Conservation (phyloP, 257 asterid genomes). For the Asclepias syriaca region DNA sequence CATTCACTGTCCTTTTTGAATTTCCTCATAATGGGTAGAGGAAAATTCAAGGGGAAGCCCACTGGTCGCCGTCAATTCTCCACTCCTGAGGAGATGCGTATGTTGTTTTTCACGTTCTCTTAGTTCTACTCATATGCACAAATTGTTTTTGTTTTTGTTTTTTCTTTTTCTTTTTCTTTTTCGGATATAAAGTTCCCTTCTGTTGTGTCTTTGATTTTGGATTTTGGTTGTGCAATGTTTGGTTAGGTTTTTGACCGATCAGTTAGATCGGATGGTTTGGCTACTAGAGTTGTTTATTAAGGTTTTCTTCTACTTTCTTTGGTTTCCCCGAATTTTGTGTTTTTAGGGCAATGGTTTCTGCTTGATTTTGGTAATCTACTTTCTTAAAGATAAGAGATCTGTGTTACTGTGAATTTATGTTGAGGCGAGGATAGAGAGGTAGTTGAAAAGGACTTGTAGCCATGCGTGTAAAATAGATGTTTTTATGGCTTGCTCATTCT, state of each 20-base stretch:
- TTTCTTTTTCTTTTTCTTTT: not conserved
- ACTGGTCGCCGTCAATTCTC: slow-evolving; percentile 55
- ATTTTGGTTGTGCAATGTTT: not conserved
- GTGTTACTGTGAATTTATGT: not conserved
- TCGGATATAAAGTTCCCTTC: not conserved
- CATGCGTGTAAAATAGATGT: not conserved
- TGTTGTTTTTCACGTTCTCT: slow-evolving; percentile 5
- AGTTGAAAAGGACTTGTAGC: not conserved
- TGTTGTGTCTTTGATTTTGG: not conserved
- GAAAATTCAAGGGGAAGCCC: slow-evolving; percentile 51
- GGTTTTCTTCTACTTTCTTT: not conserved
- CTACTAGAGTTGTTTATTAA: not conserved
- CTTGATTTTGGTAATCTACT: not conserved
- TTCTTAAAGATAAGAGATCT: not conserved
- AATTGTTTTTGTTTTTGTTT: not conserved
- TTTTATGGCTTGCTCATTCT: not conserved
- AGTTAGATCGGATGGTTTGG: not conserved
- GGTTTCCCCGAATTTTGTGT: not conserved
- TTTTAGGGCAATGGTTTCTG: not conserved
- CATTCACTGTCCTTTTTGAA: not conserved
- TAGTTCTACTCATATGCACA: not conserved
- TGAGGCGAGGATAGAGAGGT: not conserved
- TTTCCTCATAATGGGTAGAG: slow-evolving; percentile 34
- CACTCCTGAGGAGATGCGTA: slow-evolving; percentile 44
- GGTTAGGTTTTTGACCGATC: slow-evolving; percentile 1